Conservation (phyloP, 2,329 filamentous ascomycete species). For the Aschersonia sp. region DNA sequence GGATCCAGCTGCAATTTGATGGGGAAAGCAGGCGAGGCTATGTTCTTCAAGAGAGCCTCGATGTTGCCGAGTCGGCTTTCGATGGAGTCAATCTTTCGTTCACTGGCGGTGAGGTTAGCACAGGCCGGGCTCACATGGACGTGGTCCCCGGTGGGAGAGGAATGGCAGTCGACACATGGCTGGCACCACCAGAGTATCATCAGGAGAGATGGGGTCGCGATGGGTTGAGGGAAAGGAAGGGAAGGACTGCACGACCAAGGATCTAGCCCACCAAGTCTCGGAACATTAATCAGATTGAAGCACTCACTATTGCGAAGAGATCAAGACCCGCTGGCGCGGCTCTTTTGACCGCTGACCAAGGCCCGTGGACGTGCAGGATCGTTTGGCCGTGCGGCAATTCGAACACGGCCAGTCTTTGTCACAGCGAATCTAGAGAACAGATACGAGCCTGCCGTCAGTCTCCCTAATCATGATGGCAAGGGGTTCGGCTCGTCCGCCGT, state of each 20-base stretch:
- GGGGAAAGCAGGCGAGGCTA: constrained; percentile 15
- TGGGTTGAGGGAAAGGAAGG: too few relatives aligned
- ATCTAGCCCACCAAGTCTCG: too few relatives aligned
- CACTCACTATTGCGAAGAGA: constrained; percentile 45
- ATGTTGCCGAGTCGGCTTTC: constrained; percentile 29
- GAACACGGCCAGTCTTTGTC: constrained; percentile 44
- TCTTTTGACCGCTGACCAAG: constrained; percentile 39
- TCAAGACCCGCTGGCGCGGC: constrained; percentile 39
- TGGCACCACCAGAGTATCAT: too few relatives aligned
- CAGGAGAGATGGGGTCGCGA: too few relatives aligned
- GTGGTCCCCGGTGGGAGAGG: too few relatives aligned
- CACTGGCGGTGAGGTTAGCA: constrained; percentile 17
- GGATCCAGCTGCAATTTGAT: constrained; percentile 7
- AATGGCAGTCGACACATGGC: too few relatives aligned
- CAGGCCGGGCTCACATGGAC: too few relatives aligned
- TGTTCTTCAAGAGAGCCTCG: constrained; percentile 25
- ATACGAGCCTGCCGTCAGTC: too few relatives aligned
- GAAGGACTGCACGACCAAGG: too few relatives aligned
- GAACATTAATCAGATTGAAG: not conserved
- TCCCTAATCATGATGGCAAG: too few relatives aligned
- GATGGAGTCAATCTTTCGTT: constrained; percentile 37
- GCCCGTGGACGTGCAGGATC: constrained; percentile 39
- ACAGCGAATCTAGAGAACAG: constrained; percentile 33
- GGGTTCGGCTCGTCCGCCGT: too few relatives aligned
- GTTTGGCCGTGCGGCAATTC: constrained; percentile 38